phyloP scores from a whole-genome alignment of 1,284 basidiomycete species.

The Apiotrichum sp. region DNA sequence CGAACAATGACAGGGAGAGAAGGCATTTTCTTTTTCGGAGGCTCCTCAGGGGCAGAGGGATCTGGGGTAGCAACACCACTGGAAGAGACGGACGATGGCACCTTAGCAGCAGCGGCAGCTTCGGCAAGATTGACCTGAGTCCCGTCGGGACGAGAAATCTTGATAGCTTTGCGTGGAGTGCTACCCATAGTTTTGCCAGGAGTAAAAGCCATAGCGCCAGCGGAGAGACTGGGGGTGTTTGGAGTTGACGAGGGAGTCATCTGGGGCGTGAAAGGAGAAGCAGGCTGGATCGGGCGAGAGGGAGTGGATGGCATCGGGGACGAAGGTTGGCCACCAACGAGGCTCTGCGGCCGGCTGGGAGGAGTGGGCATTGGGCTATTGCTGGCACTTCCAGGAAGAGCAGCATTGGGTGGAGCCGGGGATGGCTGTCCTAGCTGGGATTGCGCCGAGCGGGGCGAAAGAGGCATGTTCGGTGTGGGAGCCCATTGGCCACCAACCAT shows the following conservation, averaged over 20 bases:
- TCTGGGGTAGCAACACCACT: slow-evolving; percentile 29
- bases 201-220: slow-evolving; percentile 36
- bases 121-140: slow-evolving; percentile 39
- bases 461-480: slow-evolving; percentile 23
- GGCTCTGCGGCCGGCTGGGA: slow-evolving; percentile 32
- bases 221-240: slow-evolving; percentile 23
- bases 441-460: slow-evolving; percentile 34
- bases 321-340: slow-evolving; percentile 22
- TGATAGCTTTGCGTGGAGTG: slow-evolving; percentile 26
- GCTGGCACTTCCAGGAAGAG: slow-evolving; percentile 25
- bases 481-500: slow-evolving; percentile 23
- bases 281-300: slow-evolving; percentile 22
- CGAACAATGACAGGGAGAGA: slow-evolving; percentile 44
- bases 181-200: slow-evolving; percentile 20
- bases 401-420: slow-evolving; percentile 25
- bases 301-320: slow-evolving; percentile 34
- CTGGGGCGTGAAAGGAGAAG: slow-evolving; percentile 23
- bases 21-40: slow-evolving; percentile 32
- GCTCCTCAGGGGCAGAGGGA: slow-evolving; percentile 21
- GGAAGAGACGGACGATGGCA: slow-evolving; percentile 18
- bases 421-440: slow-evolving; percentile 26
- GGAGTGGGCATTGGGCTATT: slow-evolving; percentile 36
- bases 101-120: slow-evolving; percentile 29
- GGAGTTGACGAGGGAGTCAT: slow-evolving; percentile 23
- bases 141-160: slow-evolving; percentile 44